Conservation (phyloP, 768 basidiomycete species). For the Nevesoporus exiguus region DNA sequence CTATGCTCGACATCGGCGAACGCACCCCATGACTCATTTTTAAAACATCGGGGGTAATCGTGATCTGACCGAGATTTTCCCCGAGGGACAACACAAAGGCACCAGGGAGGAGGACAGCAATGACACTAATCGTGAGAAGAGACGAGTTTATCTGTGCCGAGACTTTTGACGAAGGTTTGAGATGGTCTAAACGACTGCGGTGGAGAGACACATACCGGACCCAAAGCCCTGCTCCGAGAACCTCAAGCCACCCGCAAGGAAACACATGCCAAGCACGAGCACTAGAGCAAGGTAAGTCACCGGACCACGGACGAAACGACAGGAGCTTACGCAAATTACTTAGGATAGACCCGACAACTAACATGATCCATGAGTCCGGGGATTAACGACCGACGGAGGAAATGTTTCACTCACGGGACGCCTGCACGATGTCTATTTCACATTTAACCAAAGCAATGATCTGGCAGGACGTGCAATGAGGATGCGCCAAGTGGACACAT, state of each 20-base stretch:
- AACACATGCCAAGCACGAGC: conserved; percentile 80
- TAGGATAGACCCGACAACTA: conserved; percentile 80
- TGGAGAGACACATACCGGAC: conserved; percentile 43
- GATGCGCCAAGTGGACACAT: neutral
- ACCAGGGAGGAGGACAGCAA: conserved; percentile 72
- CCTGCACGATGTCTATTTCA: conserved; percentile 77
- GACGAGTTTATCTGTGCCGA: conserved; percentile 74
- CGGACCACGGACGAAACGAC: neutral
- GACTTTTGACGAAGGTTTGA: conserved; percentile 37
- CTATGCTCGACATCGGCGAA: neutral
- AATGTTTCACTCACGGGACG: conserved; percentile 51
- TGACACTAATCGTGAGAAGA: conserved; percentile 70
- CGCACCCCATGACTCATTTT: conserved; percentile 76
- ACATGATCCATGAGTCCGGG: neutral
- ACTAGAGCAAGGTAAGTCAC: conserved; percentile 40
- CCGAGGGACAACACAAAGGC: conserved; percentile 67
- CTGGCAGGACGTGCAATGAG: conserved; percentile 32
- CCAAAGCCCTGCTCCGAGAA: conserved; percentile 81
- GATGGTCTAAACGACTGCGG: neutral
- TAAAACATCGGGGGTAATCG: conserved; percentile 46
- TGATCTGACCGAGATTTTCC: conserved; percentile 10
- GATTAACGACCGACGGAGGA: neutral
- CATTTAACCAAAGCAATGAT: conserved; percentile 82
- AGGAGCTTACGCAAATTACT: conserved; percentile 60
- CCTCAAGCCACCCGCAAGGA: conserved; percentile 75